These are phyloP conservation scores for Colletotrichum graminicola DNA, from an alignment of 2,329 filamentous ascomycete species.

Conservation along the genomic window DNA sequence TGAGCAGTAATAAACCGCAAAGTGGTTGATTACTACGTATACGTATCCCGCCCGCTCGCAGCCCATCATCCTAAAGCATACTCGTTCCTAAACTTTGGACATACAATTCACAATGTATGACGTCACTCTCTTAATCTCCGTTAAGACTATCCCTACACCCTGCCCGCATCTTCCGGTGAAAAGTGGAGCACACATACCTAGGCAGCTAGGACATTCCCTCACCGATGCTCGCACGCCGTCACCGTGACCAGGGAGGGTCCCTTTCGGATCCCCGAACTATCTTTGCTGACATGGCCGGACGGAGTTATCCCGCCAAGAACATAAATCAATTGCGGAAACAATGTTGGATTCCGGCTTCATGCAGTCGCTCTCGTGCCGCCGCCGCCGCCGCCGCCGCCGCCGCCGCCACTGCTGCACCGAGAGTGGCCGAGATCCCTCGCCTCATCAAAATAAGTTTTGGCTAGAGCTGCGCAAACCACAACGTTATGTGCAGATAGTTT, in stretches of 20 bases:
- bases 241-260: not conserved
- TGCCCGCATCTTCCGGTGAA: not conserved
- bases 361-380: not conserved
- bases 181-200: not conserved
- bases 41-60: too few relatives aligned
- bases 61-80: too few relatives aligned
- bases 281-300: conserved; percentile 13
- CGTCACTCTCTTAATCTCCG: not conserved
- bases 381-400: not conserved
- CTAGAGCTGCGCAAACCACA: conserved; percentile 4
- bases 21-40: too few relatives aligned
- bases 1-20: not conserved
- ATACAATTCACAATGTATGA: too few relatives aligned
- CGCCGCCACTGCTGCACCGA: not conserved
- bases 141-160: not conserved
- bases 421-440: not conserved
- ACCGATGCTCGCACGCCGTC: not conserved
- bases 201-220: not conserved
- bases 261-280: not conserved
- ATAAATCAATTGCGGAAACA: not conserved
- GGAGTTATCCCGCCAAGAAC: conserved; percentile 24
- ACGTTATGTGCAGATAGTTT: too few relatives aligned
- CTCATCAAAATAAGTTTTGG: not conserved
- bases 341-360: not conserved
- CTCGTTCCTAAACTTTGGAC: too few relatives aligned